Conservation (phyloP, 1,284 basidiomycete genomes). For the Ganoderma meredithae region DNA sequence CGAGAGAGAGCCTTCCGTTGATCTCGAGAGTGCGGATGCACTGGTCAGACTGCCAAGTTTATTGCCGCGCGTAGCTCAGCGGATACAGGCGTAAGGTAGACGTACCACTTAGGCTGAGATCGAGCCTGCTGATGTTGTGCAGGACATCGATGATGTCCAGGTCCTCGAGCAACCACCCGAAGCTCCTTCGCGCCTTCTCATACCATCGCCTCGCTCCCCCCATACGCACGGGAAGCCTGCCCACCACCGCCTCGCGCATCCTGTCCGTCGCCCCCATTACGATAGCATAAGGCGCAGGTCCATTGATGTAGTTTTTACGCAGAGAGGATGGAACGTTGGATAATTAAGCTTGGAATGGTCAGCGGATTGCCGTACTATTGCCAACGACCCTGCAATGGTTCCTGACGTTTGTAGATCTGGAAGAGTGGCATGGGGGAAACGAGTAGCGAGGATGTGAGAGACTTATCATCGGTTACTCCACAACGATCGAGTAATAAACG, state of each 20-base stretch:
- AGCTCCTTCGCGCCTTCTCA: conserved; percentile 6
- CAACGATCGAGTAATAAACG: too few relatives aligned
- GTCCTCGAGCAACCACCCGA: conserved; percentile 32
- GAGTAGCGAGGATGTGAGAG: too few relatives aligned
- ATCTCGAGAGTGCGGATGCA: conserved; percentile 19
- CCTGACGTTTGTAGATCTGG: too few relatives aligned
- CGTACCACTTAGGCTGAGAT: conserved; percentile 30
- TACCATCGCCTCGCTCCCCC: conserved; percentile 40
- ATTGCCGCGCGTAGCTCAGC: neutral
- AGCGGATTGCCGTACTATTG: too few relatives aligned
- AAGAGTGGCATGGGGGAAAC: too few relatives aligned
- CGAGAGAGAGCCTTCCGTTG: conserved; percentile 34
- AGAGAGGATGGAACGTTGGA: conserved; percentile 28
- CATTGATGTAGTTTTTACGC: conserved; percentile 36
- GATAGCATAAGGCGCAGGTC: conserved; percentile 37
- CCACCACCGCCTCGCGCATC: conserved; percentile 39
- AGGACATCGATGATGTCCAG: conserved; percentile 41
- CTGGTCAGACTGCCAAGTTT: neutral
- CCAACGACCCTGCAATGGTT: too few relatives aligned
- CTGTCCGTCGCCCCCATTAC: conserved; percentile 43
- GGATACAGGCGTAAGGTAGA: neutral
- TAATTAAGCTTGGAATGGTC: too few relatives aligned
- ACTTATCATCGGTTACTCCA: too few relatives aligned
- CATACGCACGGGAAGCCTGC: conserved; percentile 40
- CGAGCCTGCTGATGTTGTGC: conserved; percentile 40